phyloP scores from a whole-genome alignment of 441 rosid species.

The Bocquillonia castaneifolia region DNA sequence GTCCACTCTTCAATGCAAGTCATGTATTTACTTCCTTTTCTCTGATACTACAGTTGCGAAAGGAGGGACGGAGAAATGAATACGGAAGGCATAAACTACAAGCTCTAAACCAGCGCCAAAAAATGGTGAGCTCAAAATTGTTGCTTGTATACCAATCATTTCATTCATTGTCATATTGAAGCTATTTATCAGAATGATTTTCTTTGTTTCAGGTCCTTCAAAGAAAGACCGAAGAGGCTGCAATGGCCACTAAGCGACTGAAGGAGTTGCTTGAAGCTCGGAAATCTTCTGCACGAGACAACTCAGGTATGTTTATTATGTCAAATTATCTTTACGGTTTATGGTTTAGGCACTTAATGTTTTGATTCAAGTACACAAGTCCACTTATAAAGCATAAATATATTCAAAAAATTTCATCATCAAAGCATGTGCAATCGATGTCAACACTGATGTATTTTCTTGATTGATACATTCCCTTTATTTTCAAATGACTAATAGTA shows the following conservation, averaged over 20 bases:
- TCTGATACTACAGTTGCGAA: slow-evolving; percentile 58
- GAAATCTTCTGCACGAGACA: slow-evolving; percentile 75
- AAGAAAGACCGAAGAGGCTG: slow-evolving; percentile 98
- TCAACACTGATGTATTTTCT: slow-evolving; percentile 10
- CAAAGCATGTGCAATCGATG: slow-evolving; percentile 9
- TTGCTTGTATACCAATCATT: slow-evolving; percentile 2
- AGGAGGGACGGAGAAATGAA: slow-evolving; percentile 95
- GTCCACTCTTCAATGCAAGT: neutral
- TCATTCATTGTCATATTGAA: slow-evolving; percentile 4
- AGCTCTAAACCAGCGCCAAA: slow-evolving; percentile 95
- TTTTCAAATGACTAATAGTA: slow-evolving; percentile 29
- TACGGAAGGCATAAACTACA: slow-evolving; percentile 97
- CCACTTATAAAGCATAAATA: slow-evolving; percentile 6
- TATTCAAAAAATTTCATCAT: slow-evolving; percentile 4
- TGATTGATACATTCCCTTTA: slow-evolving; percentile 3
- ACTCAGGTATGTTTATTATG: slow-evolving; percentile 40
- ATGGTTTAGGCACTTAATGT: slow-evolving; percentile 12
- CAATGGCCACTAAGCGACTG: slow-evolving; percentile 94
- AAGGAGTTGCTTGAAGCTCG: slow-evolving; percentile 97
- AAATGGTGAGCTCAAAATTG: slow-evolving; percentile 58
- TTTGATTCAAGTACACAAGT: slow-evolving; percentile 3
- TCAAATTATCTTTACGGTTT: slow-evolving; percentile 14
- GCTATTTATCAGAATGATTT: slow-evolving; percentile 18
- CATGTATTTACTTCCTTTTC: slow-evolving; percentile 1
- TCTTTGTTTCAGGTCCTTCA: slow-evolving; percentile 77